Base-by-base conservation (phyloP, 805 yeast species). In the Spathaspora sp. region DNA sequence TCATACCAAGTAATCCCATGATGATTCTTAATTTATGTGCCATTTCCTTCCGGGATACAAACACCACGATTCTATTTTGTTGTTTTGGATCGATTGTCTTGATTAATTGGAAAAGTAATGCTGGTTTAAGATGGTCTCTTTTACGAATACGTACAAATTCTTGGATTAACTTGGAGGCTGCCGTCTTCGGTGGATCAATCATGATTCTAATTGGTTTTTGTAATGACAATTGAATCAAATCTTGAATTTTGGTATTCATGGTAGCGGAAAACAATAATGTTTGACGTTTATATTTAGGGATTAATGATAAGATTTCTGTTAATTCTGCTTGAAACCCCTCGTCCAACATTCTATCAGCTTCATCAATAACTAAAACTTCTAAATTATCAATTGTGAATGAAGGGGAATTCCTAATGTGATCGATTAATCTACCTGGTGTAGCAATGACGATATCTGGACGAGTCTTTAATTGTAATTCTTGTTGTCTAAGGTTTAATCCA, bases 311-410 rank as follows among this genome's bases (percentile, higher is more conserved):
- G 54, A 94, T 93, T 67, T 94, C 99, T 17, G 90, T 86, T 58
- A 94, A 76, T 70, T 94, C 99, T 49, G 85, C 89, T 70, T 92
- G 97, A 82, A 94, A 94, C 64, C 99, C 99, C 72, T 94, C 99
- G 67, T 94, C 99, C 60, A 94, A 79, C 98, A 94, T 94, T 75
- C 99, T 85, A 78, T 94, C 99, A 54, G 99, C 99, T 76, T 94
- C 99, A 75, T 94, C 99, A 59, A 94, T 79, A 29, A 94, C 96
- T 61, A 94, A 76, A 49, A 94, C 88, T 73, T 94, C 99, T 47
- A 94, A 94, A 32, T 85, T 78, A 59, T 94, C 98, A 46, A 91
- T 96, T 47, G 84, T 83, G 67, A 94, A 94, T 49, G 94, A 86
- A 7, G 97, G 90, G 6, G 98, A 92, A 73, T 94, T 94, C 65